phyloP scores from a whole-genome alignment of 2,329 filamentous ascomycete genomes.

The Helminthosporium solani region DNA sequence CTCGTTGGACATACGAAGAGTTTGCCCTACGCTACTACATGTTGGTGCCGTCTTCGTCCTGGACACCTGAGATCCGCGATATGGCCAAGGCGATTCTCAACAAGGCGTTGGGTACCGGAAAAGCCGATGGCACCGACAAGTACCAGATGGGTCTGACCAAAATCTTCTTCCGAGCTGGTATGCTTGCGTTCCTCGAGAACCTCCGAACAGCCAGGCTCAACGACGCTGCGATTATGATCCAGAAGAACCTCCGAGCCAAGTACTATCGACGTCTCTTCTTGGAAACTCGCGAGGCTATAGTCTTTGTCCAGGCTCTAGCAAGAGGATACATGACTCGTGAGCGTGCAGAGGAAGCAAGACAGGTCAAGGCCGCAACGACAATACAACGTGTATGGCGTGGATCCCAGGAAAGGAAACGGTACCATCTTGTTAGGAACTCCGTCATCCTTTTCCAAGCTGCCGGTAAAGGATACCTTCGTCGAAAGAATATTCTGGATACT shows the following conservation, averaged over 20 bases:
- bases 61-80: constrained; percentile 89
- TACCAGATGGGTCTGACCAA: constrained; percentile 97
- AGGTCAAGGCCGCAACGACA: constrained; percentile 81
- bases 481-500: constrained; percentile 91
- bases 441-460: constrained; percentile 85
- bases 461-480: constrained; percentile 87
- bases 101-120: constrained; percentile 72
- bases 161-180: constrained; percentile 98
- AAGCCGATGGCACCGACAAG: constrained; percentile 74
- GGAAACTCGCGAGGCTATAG: constrained; percentile 77
- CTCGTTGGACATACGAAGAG: constrained; percentile 97
- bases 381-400: constrained; percentile 96
- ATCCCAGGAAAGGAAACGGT: constrained; percentile 81
- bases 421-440: constrained; percentile 75
- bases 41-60: constrained; percentile 83
- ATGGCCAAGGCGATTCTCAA: constrained; percentile 93
- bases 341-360: constrained; percentile 76
- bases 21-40: constrained; percentile 98
- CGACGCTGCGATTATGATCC: constrained; percentile 93
- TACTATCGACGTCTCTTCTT: constrained; percentile 93
- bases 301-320: constrained; percentile 74
- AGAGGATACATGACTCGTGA: constrained; percentile 77
- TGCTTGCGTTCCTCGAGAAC: constrained; percentile 97
- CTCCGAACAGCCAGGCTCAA: constrained; percentile 87
- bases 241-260: constrained; percentile 95